phyloP scores from a whole-genome alignment of 768 basidiomycete species.

The Suillus occidentalis region DNA sequence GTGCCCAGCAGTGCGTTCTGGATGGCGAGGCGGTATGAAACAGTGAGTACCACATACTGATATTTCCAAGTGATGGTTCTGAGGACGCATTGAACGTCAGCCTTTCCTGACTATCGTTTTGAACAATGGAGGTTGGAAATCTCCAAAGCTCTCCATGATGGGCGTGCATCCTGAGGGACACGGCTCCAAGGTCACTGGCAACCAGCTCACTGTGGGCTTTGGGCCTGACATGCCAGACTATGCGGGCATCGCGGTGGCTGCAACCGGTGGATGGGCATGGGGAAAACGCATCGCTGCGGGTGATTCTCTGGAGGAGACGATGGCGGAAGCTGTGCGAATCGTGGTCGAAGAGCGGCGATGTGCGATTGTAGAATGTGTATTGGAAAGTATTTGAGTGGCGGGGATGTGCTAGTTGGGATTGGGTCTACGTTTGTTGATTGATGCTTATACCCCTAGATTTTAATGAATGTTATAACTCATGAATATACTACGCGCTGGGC shows the following conservation, averaged over 20 bases:
- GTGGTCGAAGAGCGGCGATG: slow-evolving; percentile 60
- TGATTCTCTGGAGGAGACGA: slow-evolving; percentile 33
- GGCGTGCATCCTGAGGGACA: slow-evolving; percentile 61
- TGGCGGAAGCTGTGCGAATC: slow-evolving; percentile 50
- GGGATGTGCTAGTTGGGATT: not conserved
- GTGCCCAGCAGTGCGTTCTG: slow-evolving; percentile 68
- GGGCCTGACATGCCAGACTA: slow-evolving; percentile 64
- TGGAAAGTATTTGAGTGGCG: slow-evolving; percentile 41
- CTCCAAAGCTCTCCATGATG: slow-evolving; percentile 64
- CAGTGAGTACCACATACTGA: slow-evolving; percentile 41
- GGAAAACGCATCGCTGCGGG: slow-evolving; percentile 35
- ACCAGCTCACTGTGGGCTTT: slow-evolving; percentile 60
- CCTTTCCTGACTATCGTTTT: slow-evolving; percentile 71
- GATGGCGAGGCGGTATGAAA: slow-evolving; percentile 70
- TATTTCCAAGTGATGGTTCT: not conserved
- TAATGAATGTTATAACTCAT: not conserved
- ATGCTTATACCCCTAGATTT: not conserved
- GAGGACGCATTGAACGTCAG: slow-evolving; percentile 28
- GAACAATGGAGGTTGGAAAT: slow-evolving; percentile 74
- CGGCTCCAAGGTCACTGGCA: slow-evolving; percentile 45
- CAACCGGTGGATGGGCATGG: slow-evolving; percentile 70
- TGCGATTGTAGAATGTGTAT: slow-evolving; percentile 63
- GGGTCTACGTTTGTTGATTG: not conserved
- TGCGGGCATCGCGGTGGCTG: slow-evolving; percentile 61
- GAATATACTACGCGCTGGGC: not conserved